Evolutionary conservation across 148 eudicot species (phyloP).

Genomic region (Polygonum aviculare): DNA sequence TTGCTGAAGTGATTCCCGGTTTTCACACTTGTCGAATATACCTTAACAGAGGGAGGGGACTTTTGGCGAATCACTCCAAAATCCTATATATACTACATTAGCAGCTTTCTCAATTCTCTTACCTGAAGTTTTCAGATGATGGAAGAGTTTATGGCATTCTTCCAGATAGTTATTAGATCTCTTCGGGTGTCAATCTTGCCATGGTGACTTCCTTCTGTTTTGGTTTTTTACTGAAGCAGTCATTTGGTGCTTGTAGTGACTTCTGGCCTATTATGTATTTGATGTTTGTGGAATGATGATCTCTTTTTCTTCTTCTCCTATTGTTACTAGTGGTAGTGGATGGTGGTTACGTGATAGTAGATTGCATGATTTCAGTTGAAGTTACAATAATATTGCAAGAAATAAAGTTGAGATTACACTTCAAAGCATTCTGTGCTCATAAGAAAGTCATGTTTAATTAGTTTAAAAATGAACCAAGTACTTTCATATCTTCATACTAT

Average conservation of each 20-base stretch:
- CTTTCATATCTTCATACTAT: too few species aligned
- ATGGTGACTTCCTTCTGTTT: neutral
- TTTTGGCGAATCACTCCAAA: neutral
- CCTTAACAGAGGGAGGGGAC: neutral
- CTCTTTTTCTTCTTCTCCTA: neutral
- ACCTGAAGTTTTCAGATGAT: neutral
- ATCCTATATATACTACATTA: neutral
- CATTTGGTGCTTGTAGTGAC: neutral
- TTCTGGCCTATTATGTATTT: neutral
- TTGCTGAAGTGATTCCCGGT: slow-evolving; percentile 34
- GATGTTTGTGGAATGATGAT: neutral
- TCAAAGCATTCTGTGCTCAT: too few species aligned
- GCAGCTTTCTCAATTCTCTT: neutral
- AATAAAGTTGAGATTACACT: too few species aligned
- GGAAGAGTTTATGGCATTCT: neutral
- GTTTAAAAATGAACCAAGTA: too few species aligned
- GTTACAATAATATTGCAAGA: too few species aligned
- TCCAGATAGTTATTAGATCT: neutral
- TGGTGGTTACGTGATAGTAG: neutral
- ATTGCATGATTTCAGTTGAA: too few species aligned
- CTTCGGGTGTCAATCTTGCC: neutral
- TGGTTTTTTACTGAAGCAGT: neutral
- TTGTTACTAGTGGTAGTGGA: neutral
- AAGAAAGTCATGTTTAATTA: too few species aligned
- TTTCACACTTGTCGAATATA: neutral